Percentiles rank a stretch among this genome's conserved stretches.
These are phyloP conservation scores for Taphrina communis DNA, from an alignment of 1,139 yeast species.

Conservation along the genomic window DNA sequence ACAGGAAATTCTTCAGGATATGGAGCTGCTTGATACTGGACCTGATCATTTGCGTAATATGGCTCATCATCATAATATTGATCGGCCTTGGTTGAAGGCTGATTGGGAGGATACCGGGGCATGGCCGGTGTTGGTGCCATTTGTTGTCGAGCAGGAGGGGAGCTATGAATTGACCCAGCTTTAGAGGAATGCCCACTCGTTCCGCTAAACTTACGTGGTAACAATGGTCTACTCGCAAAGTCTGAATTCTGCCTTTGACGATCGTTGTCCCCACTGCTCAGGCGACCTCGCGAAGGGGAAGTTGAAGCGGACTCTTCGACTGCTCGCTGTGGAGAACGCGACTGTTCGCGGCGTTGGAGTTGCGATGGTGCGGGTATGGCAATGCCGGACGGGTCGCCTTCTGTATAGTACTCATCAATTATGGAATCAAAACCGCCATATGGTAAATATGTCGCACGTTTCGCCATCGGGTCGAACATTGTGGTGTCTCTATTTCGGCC, in stretches of 20 bases:
- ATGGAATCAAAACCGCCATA: conserved; percentile 38
- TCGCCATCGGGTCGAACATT: conserved; percentile 32
- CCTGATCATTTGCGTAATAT: conserved; percentile 6
- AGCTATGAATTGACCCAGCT: conserved; percentile 19
- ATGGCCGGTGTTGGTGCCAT: background rate
- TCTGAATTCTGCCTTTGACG: background rate
- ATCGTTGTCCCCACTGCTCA: background rate
- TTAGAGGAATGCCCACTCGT: conserved; percentile 25
- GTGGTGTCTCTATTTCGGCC: conserved; percentile 24
- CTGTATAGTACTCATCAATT: conserved; percentile 33
- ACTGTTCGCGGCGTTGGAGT: conserved; percentile 30
- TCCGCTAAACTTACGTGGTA: conserved; percentile 11
- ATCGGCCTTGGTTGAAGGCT: background rate
- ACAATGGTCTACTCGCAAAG: conserved; percentile 5
- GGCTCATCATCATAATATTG: conserved; percentile 19
- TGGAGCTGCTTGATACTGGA: conserved; percentile 7
- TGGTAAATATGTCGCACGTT: conserved; percentile 36
- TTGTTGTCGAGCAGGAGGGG: conserved; percentile 23
- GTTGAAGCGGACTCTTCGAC: background rate
- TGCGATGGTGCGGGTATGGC: conserved; percentile 30
- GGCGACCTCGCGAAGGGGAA: conserved; percentile 11
- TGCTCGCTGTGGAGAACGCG: conserved; percentile 33
- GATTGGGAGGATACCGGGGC: background rate
- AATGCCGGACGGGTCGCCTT: conserved; percentile 29
- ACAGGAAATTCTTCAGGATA: conserved; percentile 15